Evolutionary conservation across 768 basidiomycete species (phyloP).

Genomic region (Tephrocybe rancida): DNA sequence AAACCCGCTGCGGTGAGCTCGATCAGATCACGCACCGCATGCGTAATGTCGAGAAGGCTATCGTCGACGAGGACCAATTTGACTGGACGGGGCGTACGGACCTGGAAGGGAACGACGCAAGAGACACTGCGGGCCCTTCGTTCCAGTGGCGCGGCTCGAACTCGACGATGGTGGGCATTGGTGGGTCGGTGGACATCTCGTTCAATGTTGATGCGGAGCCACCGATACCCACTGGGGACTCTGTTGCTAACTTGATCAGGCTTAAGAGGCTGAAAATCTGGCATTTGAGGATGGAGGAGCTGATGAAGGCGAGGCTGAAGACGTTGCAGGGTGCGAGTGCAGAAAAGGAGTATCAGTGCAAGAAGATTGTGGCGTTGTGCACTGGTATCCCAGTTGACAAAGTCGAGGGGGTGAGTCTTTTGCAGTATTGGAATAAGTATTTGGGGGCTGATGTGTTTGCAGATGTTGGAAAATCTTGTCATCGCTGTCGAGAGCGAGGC

Average conservation of each 20-base stretch:
- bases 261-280: conserved; percentile 80
- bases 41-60: conserved; percentile 81
- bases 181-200: conserved; percentile 64
- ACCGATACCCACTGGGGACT: conserved; percentile 62
- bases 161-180: conserved; percentile 68
- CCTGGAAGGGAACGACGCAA: conserved; percentile 39
- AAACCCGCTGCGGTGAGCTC: conserved; percentile 70
- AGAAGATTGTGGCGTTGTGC: conserved; percentile 88
- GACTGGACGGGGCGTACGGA: conserved; percentile 86
- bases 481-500: conserved; percentile 88
- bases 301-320: conserved; percentile 72
- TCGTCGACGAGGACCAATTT: conserved; percentile 77
- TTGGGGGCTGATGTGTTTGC: conserved; percentile 14
- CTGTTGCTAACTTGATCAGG: conserved; percentile 61
- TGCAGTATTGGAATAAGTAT: background rate
- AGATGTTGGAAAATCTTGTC: conserved; percentile 87
- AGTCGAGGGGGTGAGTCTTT: conserved; percentile 82
- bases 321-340: conserved; percentile 77
- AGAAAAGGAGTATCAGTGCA: conserved; percentile 90
- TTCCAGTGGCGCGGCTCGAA: conserved; percentile 72
- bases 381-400: conserved; percentile 85
- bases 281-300: conserved; percentile 77
- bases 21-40: conserved; percentile 82
- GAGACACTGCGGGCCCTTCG: conserved; percentile 53
- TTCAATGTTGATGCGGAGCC: conserved; percentile 75